Evolutionary conservation across 2,329 filamentous ascomycete species (phyloP).

Genomic region (Tolypocladium sp.): DNA sequence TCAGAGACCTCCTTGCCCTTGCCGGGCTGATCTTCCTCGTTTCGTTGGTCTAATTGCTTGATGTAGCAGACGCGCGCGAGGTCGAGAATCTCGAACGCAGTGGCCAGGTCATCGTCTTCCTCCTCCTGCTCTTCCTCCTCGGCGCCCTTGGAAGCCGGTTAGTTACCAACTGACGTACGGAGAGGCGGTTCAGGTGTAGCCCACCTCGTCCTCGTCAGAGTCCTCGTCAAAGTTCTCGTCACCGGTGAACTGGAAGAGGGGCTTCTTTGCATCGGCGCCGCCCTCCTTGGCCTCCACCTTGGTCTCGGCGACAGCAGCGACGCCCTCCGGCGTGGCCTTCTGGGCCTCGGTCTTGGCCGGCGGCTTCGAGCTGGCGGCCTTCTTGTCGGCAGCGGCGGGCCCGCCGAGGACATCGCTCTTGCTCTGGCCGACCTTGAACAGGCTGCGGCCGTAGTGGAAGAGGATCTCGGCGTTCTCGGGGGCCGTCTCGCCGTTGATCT

Average conservation of each 20-base stretch:
- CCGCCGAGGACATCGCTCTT: conserved; percentile 93
- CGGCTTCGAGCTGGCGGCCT: conserved; percentile 32
- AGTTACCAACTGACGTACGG: background rate
- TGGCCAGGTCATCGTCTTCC: conserved; percentile 64
- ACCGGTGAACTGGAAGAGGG: conserved; percentile 84
- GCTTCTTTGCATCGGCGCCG: conserved; percentile 46
- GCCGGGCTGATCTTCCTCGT: conserved; percentile 21
- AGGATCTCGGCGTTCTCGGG: conserved; percentile 88
- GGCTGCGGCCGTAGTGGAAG: conserved; percentile 85
- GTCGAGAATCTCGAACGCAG: conserved; percentile 79
- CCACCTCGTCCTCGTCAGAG: conserved; percentile 49
- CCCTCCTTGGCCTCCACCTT: conserved; percentile 26
- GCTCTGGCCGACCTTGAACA: conserved; percentile 88
- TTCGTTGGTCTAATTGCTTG: conserved; percentile 38
- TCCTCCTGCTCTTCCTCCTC: conserved; percentile 40
- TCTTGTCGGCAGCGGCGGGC: conserved; percentile 53
- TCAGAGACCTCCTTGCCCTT: conserved; percentile 33
- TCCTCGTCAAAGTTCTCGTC: conserved; percentile 91
- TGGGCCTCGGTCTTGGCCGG: conserved; percentile 28
- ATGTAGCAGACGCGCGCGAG: conserved; percentile 60
- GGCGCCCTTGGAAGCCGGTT: conserved; percentile 12
- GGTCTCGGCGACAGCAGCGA: conserved; percentile 32
- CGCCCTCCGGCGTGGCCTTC: conserved; percentile 36
- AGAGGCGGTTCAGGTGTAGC: conserved; percentile 7
- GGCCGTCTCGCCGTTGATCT: conserved; percentile 85